Evolutionary conservation across 768 basidiomycete species (phyloP).

Genomic region (Tylopilus felleus): DNA sequence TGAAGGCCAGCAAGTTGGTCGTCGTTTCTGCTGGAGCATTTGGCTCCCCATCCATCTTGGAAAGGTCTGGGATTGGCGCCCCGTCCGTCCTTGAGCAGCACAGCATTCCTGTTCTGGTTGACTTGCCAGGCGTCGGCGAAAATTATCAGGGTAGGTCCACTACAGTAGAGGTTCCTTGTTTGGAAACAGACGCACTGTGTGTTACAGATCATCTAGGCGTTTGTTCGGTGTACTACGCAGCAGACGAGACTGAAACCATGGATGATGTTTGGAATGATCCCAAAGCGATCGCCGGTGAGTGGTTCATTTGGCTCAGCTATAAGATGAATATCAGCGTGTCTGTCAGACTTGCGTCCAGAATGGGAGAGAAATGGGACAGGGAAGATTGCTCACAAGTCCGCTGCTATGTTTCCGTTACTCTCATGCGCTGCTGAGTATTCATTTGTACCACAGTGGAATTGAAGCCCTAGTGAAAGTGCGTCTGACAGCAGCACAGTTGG

Average conservation of each 20-base stretch:
- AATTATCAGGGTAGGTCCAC: constrained; percentile 49
- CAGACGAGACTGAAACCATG: constrained; percentile 46
- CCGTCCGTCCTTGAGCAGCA: constrained; percentile 42
- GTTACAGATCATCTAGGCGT: constrained; percentile 27
- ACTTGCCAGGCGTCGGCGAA: constrained; percentile 67
- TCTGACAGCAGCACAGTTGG: constrained; percentile 45
- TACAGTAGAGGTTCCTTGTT: accelerated
- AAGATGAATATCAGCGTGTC: not conserved
- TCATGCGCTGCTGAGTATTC: not conserved
- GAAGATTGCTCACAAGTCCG: constrained; percentile 35
- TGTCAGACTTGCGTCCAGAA: constrained; percentile 23
- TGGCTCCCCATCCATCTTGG: constrained; percentile 54
- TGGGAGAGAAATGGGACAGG: constrained; percentile 42
- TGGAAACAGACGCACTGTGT: no score
- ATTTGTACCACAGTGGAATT: not conserved
- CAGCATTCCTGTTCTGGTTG: constrained; percentile 47
- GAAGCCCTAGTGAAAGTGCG: constrained; percentile 57
- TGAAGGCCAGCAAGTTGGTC: constrained; percentile 37
- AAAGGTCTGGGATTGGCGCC: constrained; percentile 69
- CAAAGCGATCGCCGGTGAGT: constrained; percentile 38
- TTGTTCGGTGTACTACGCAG: constrained; percentile 34
- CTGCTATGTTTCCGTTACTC: not conserved
- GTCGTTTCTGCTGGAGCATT: constrained; percentile 53
- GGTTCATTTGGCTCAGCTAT: not conserved
- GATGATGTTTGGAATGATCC: constrained; percentile 42